phyloP scores from a whole-genome alignment of 192 early-diverging fungal species.

The Helicostylum pulchrum region DNA sequence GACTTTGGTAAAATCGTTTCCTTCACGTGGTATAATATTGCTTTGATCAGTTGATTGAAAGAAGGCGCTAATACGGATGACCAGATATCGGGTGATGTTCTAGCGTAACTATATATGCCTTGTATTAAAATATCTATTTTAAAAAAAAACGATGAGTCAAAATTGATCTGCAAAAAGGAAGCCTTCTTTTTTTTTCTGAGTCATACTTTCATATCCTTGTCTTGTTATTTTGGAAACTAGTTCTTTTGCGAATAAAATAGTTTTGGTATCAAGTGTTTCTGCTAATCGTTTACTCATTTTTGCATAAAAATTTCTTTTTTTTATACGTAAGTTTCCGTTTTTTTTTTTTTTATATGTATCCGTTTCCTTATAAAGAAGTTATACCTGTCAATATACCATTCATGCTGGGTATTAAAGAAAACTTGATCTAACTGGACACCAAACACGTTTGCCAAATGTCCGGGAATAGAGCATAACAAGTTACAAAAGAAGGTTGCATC shows the following conservation, averaged over 20 bases:
- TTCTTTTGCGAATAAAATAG: slow-evolving; percentile 3
- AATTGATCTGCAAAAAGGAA: background rate
- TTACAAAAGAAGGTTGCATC: slow-evolving; percentile 9
- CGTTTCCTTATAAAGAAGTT: background rate
- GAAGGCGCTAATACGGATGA: background rate
- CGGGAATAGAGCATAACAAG: slow-evolving; percentile 9
- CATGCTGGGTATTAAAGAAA: background rate
- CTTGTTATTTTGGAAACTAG: slow-evolving; percentile 11
- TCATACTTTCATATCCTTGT: slow-evolving; percentile 19
- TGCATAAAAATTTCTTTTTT: slow-evolving; percentile 9
- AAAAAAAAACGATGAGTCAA: background rate
- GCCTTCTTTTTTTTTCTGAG: background rate
- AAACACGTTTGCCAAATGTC: slow-evolving; percentile 12
- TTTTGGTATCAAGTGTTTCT: background rate
- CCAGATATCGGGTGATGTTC: background rate
- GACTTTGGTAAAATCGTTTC: background rate
- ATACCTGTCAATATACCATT: slow-evolving; percentile 20
- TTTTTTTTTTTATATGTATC: background rate
- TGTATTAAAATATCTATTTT: background rate
- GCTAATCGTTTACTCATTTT: background rate
- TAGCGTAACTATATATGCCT: background rate
- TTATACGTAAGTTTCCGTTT: background rate
- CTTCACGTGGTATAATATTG: background rate
- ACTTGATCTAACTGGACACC: background rate
- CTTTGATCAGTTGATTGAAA: background rate